Evolutionary conservation across 2,329 filamentous ascomycete species (phyloP).

Genomic region (Leptographium wingfieldii): DNA sequence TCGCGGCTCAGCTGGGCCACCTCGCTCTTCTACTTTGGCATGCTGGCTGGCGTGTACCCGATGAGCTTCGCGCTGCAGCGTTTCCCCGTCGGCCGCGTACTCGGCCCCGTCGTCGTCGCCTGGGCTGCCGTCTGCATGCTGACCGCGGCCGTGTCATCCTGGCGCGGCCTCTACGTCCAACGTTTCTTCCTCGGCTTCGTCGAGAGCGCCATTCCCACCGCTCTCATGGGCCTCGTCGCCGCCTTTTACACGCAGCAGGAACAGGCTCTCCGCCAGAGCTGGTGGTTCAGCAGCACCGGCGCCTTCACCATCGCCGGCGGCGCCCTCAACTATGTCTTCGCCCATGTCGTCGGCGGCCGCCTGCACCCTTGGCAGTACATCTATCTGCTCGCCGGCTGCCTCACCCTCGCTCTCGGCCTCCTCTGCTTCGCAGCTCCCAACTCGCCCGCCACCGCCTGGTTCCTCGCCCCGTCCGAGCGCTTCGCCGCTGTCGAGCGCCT

Average conservation of each 20-base stretch:
- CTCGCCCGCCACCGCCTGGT: slow-evolving; percentile 56
- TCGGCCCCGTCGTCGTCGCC: slow-evolving; percentile 49
- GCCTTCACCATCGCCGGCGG: slow-evolving; percentile 52
- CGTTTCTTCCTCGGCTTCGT: slow-evolving; percentile 52
- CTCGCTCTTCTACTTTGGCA: slow-evolving; percentile 69
- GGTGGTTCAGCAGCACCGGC: slow-evolving; percentile 52
- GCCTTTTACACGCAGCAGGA: slow-evolving; percentile 53
- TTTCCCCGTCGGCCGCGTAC: slow-evolving; percentile 50
- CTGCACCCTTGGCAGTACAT: slow-evolving; percentile 58
- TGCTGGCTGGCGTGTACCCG: slow-evolving; percentile 61
- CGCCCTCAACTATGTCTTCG: slow-evolving; percentile 54
- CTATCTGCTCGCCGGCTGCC: slow-evolving; percentile 49
- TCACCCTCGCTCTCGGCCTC: slow-evolving; percentile 53
- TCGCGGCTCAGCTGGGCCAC: slow-evolving; percentile 63
- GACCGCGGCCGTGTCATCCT: slow-evolving; percentile 16
- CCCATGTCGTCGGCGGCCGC: slow-evolving; percentile 41
- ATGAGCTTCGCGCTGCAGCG: slow-evolving; percentile 60
- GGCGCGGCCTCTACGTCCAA: slow-evolving; percentile 52
- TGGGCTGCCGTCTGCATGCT: slow-evolving; percentile 58
- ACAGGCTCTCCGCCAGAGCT: slow-evolving; percentile 50
- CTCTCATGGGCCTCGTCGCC: slow-evolving; percentile 51
- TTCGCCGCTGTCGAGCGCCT: slow-evolving; percentile 53
- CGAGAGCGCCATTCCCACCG: slow-evolving; percentile 52
- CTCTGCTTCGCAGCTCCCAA: slow-evolving; percentile 48
- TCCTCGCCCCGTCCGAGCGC: slow-evolving; percentile 48